These are phyloP conservation scores for Cylindricascospora bacillispora DNA, from an alignment of 1,139 yeast species.

Conservation along the genomic window DNA sequence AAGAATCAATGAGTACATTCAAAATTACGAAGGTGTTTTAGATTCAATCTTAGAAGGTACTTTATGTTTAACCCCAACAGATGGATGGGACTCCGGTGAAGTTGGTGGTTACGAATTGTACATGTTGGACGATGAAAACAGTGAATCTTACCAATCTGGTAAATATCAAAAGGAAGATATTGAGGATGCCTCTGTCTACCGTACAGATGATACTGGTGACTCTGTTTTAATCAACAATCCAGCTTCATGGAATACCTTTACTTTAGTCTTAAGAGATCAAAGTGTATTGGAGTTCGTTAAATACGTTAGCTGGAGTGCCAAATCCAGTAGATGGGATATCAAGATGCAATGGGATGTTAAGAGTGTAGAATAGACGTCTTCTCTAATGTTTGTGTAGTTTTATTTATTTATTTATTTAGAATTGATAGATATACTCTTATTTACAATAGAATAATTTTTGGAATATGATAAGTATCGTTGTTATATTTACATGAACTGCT, in stretches of 20 bases:
- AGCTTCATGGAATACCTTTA: conserved; percentile 74
- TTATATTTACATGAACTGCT: not conserved
- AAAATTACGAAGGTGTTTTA: conserved; percentile 21
- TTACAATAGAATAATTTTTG: conserved; percentile 1
- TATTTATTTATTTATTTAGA: not conserved
- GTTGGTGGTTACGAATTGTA: conserved; percentile 90
- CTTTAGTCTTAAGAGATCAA: conserved; percentile 70
- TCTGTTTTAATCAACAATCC: conserved; percentile 70
- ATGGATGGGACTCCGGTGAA: conserved; percentile 79
- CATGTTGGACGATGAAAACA: conserved; percentile 50
- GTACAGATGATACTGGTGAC: conserved; percentile 52
- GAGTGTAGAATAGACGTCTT: conserved; percentile 19
- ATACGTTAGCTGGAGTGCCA: conserved; percentile 79
- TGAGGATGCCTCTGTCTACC: conserved; percentile 33
- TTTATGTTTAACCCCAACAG: conserved; percentile 62
- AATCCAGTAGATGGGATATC: conserved; percentile 90
- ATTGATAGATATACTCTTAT: too few species aligned
- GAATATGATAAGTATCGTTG: not conserved
- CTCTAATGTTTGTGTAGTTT: not conserved
- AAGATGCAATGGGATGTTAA: conserved; percentile 68
- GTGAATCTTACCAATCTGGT: conserved; percentile 27
- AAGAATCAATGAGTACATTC: conserved; percentile 32
- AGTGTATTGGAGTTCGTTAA: conserved; percentile 81
- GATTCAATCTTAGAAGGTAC: conserved; percentile 44
- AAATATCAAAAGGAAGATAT: conserved; percentile 11